phyloP scores from a whole-genome alignment of 2,329 filamentous ascomycete genomes.

The Geosmithia morbida region DNA sequence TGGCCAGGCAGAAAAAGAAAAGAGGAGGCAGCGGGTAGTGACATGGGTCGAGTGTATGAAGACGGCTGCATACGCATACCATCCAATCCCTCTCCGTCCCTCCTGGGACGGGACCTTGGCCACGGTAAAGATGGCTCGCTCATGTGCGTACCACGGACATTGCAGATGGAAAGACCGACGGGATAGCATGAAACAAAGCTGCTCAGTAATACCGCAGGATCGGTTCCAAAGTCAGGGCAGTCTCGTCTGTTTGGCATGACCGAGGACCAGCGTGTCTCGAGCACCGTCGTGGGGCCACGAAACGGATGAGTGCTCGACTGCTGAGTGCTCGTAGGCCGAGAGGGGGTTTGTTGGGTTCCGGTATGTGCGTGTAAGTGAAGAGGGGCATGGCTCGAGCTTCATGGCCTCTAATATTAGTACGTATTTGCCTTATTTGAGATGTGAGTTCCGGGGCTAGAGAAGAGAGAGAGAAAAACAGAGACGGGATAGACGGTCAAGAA shows the following conservation, averaged over 20 bases:
- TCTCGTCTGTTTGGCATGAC: neutral
- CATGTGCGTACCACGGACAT: neutral
- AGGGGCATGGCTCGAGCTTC: neutral
- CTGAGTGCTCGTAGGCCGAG: no score
- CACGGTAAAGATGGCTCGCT: neutral
- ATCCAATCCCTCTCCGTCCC: neutral
- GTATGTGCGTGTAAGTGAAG: neutral
- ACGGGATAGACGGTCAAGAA: neutral
- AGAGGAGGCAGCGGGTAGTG: neutral
- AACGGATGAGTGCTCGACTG: no score
- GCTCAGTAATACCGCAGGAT: neutral
- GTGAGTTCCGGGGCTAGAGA: neutral
- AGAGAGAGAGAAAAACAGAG: neutral
- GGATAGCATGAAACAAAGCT: neutral
- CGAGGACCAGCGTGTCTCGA: neutral
- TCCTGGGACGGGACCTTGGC: neutral
- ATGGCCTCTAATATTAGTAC: neutral
- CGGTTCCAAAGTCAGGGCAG: neutral
- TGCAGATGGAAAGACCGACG: neutral
- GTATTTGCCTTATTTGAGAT: neutral
- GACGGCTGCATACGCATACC: neutral
- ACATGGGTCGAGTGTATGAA: neutral
- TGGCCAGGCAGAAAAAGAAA: neutral
- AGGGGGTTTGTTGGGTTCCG: neutral
- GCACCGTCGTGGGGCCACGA: neutral